phyloP scores from a whole-genome alignment of 2,329 filamentous ascomycete genomes.

The Aaosphaeria pasadenensis region DNA sequence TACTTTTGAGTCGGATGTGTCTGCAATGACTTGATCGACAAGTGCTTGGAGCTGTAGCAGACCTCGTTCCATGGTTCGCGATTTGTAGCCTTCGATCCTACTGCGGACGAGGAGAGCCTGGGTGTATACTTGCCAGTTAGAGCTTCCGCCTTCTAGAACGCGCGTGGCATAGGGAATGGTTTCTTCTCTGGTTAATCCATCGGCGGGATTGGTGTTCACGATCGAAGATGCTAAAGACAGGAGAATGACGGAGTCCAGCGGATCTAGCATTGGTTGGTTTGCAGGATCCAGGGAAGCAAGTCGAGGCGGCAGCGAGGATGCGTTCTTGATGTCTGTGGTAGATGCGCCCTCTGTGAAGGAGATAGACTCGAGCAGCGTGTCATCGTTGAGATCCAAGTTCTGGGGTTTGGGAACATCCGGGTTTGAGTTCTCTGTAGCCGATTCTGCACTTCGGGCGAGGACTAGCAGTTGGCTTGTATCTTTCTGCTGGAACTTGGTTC shows the following conservation, averaged over 20 bases:
- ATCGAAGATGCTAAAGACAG: constrained; percentile 78
- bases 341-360: constrained; percentile 63
- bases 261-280: constrained; percentile 75
- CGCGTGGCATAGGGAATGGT: constrained; percentile 87
- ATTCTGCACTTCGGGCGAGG: constrained; percentile 68
- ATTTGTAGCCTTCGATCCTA: constrained; percentile 82
- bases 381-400: constrained; percentile 79
- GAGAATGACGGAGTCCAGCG: constrained; percentile 86
- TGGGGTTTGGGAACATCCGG: constrained; percentile 52
- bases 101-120: constrained; percentile 88
- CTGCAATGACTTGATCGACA: constrained; percentile 90
- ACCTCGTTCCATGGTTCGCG: constrained; percentile 83
- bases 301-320: constrained; percentile 55
- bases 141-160: constrained; percentile 82
- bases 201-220: constrained; percentile 80
- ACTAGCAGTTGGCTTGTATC: constrained; percentile 87
- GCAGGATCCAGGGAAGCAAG: constrained; percentile 69
- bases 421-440: constrained; percentile 8
- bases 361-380: constrained; percentile 86
- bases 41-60: constrained; percentile 91
- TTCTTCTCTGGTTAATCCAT: constrained; percentile 88
- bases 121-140: constrained; percentile 98
- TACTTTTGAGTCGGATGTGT: constrained; percentile 55
- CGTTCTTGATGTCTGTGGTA: constrained; percentile 42
- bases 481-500: constrained; percentile 76